A percentile compares a stretch with the other conserved stretches of the same genome.
Evolutionary conservation across 495 filamentous ascomycete species (phyloP).

Genomic region (Cairneyella variabilis): DNA sequence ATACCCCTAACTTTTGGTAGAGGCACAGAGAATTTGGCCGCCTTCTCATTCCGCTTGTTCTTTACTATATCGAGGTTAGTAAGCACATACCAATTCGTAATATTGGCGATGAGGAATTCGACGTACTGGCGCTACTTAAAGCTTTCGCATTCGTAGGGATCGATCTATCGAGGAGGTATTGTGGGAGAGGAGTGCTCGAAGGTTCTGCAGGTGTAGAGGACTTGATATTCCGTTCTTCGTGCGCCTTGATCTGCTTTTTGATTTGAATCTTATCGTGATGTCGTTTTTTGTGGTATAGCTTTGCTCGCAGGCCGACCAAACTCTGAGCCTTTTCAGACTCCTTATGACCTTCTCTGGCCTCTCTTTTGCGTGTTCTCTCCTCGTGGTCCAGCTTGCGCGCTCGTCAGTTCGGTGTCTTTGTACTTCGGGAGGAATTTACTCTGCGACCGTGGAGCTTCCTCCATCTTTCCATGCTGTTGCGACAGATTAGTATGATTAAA

Average conservation of each 20-base stretch:
- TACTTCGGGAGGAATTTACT: too few relatives aligned
- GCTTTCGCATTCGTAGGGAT: constrained; percentile 87
- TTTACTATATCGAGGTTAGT: constrained; percentile 49
- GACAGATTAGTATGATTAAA: background rate
- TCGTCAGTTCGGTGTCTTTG: too few relatives aligned
- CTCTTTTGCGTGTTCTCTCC: constrained; percentile 82
- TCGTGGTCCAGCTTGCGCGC: constrained; percentile 94
- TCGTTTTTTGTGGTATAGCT: constrained; percentile 90
- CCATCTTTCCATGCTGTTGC: constrained; percentile 68
- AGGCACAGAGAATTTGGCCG: constrained; percentile 89
- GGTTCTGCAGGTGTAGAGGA: constrained; percentile 35
- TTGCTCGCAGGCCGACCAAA: constrained; percentile 84
- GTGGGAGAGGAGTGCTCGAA: constrained; percentile 23
- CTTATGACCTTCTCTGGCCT: constrained; percentile 84
- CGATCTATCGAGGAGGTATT: constrained; percentile 63
- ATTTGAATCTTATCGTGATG: constrained; percentile 99
- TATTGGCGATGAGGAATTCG: background rate
- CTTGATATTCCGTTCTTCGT: constrained; percentile 91
- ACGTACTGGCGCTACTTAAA: constrained; percentile 58
- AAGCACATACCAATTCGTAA: background rate
- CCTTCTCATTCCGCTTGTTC: constrained; percentile 80
- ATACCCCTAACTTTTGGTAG: constrained; percentile 95
- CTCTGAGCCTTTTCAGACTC: constrained; percentile 84
- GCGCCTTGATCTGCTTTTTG: constrained; percentile 86
- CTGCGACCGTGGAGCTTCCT: constrained; percentile 68